Conservation (phyloP, 495 filamentous ascomycete genomes). For the Podospora fimiseda region DNA sequence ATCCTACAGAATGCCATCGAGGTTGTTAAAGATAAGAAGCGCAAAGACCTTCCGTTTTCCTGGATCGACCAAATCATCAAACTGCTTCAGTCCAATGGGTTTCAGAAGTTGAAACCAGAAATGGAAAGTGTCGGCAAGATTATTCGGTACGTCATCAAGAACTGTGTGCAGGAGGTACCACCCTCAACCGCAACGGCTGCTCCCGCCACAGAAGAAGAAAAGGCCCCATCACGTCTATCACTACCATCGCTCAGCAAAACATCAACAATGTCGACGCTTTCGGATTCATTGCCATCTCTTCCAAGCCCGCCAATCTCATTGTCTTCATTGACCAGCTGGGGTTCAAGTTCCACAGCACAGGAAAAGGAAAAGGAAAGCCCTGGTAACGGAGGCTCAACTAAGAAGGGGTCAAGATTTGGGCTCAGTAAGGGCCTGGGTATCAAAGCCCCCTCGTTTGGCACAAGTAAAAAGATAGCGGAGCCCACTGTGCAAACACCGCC, state of each 20-base stretch:
- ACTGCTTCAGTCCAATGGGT: conserved; percentile 21
- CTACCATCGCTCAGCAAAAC: too few relatives aligned
- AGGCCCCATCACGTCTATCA: too few relatives aligned
- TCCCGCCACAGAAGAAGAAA: too few relatives aligned
- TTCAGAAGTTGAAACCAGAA: conserved; percentile 21
- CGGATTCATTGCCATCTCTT: conserved; percentile 5
- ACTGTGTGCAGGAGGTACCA: conserved; percentile 8
- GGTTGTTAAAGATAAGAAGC: conserved; percentile 24
- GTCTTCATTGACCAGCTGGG: conserved; percentile 2
- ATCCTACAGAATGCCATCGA: conserved; percentile 27
- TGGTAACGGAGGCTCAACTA: background rate
- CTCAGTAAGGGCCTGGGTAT: background rate
- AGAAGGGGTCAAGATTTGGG: conserved; percentile 5
- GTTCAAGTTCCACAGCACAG: background rate
- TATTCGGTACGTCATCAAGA: conserved; percentile 24
- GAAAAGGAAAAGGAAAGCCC: background rate
- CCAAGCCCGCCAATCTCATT: conserved; percentile 1
- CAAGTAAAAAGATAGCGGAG: conserved; percentile 2
- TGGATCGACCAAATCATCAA: conserved; percentile 26
- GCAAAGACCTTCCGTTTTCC: conserved; percentile 24
- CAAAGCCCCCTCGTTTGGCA: conserved; percentile 12
- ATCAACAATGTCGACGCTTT: too few relatives aligned
- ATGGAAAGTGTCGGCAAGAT: conserved; percentile 28
- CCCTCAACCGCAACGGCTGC: background rate
- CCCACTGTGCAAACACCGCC: too few relatives aligned